Conservation (phyloP, 441 rosid genomes). For the Croton laevigatus region DNA sequence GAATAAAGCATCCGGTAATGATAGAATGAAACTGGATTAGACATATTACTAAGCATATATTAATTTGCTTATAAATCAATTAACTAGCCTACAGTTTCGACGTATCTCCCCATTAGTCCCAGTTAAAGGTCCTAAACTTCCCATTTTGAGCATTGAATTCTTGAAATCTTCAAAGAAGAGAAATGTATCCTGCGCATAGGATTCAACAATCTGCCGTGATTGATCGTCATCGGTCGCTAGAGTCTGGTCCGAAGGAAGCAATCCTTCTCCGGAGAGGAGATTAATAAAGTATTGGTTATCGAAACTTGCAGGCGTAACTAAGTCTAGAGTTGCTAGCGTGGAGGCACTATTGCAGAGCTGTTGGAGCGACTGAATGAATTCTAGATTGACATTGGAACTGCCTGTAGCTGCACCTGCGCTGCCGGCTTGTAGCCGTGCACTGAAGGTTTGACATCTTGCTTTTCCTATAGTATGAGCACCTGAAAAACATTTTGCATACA, state of each 20-base stretch:
- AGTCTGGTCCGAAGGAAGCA: constrained; percentile 76
- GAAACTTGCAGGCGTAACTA: constrained; percentile 66
- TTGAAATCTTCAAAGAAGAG: constrained; percentile 65
- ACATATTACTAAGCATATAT: too few species aligned
- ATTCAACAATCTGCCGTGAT: constrained; percentile 47
- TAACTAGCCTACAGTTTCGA: constrained; percentile 47
- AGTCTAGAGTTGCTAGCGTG: constrained; percentile 58
- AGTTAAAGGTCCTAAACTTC: constrained; percentile 33
- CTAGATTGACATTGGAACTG: constrained; percentile 37
- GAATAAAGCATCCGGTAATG: too few species aligned
- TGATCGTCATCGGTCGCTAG: constrained; percentile 43
- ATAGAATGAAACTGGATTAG: too few species aligned
- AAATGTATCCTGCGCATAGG: constrained; percentile 48
- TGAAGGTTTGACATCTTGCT: constrained; percentile 72
- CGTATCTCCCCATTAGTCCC: constrained; percentile 42
- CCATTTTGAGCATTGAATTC: constrained; percentile 70
- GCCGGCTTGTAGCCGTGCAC: constrained; percentile 44
- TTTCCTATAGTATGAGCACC: constrained; percentile 83
- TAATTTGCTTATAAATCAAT: too few species aligned
- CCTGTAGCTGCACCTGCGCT: too few species aligned
- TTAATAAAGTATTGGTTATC: constrained; percentile 81
- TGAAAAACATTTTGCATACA: constrained; percentile 14
- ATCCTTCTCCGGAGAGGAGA: constrained; percentile 71
- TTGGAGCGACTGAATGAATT: constrained; percentile 61
- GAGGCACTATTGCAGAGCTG: constrained; percentile 45